phyloP scores from a whole-genome alignment of 768 basidiomycete genomes.

The Fomitopsis serialis region DNA sequence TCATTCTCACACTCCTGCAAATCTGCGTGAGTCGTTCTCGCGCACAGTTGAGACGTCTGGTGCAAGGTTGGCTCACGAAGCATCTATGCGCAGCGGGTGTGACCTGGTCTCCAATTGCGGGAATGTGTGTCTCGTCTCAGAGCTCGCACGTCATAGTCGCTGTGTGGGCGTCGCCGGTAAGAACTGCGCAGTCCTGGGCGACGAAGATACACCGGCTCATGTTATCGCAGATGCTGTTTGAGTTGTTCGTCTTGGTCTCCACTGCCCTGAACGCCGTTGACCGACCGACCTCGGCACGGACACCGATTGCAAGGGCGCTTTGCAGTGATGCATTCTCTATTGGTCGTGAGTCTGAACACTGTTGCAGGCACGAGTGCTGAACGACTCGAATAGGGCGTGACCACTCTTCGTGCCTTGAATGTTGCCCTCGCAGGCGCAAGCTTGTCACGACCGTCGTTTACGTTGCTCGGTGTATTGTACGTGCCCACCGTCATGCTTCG shows the following conservation, averaged over 20 bases:
- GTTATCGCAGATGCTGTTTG: conserved; percentile 27
- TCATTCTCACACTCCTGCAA: conserved; percentile 20
- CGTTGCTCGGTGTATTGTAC: conserved; percentile 24
- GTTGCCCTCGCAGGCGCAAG: conserved; percentile 17
- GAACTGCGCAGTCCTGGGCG: conserved; percentile 2
- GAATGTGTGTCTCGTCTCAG: conserved; percentile 24
- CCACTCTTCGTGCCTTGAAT: conserved; percentile 23
- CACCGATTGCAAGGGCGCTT: conserved; percentile 24
- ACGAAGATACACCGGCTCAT: neutral
- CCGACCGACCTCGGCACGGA: conserved; percentile 23
- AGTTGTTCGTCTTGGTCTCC: conserved; percentile 26
- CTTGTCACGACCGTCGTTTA: conserved; percentile 16
- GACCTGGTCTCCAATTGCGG: conserved; percentile 12
- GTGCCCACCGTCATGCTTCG: neutral
- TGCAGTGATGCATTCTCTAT: conserved; percentile 30
- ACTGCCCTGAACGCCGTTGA: conserved; percentile 31
- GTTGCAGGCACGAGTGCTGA: neutral
- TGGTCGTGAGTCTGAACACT: conserved; percentile 23
- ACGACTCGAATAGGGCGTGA: conserved; percentile 15
- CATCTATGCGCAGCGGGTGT: conserved; percentile 19
- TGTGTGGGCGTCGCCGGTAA: conserved; percentile 30
- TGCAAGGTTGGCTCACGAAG: neutral
- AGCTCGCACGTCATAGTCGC: conserved; percentile 17
- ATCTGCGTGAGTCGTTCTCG: conserved; percentile 23
- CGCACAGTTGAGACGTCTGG: no score